Base-by-base conservation (phyloP, 768 basidiomycete genomes). In the Paxillus rubicundulus region DNA sequence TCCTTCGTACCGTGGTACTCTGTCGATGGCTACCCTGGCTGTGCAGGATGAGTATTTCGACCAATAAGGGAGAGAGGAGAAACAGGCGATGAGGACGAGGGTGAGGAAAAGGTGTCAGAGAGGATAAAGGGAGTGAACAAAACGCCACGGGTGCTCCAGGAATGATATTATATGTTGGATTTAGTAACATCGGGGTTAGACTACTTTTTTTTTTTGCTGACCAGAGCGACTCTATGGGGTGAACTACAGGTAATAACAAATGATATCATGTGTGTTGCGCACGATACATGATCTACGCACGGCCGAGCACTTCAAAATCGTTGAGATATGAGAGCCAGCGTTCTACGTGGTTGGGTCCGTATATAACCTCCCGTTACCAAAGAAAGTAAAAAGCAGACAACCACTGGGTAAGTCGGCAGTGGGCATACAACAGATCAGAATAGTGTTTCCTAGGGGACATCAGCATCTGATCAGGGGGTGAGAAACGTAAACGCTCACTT, bases 381-480 rank as follows among this genome's bases (percentile, higher is more conserved):
- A 67, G 36, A 40, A 39, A 64, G 32, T 44, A 52, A 61, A 17
- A 44, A 49, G 42, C 47, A 16, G 38, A 48, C 38, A 45, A 40
- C 54, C 24, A 24, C 24, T 24, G 45, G 38, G 2, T n/a, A n/a
- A n/a, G n/a, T 14, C 21, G 39, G 13, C 3, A 30, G 55, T 34
- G 47, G 20, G n/a, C n/a, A 13, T 37, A 43, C n/a, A 6, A 16
- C 10, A 33, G 5, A 42, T 76, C 66, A 92, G 70, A 92, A 91
- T 39, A 92, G 75, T 12, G 89, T 91, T 62, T 92, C 90, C 90
- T 89, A 53, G 37, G 32, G 0, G 13, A 41, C 14, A 36, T 67
- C 37, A 69, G 58, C 28, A 44, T 39, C 46, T 50, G 40, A 57
- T 47, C 21, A 21, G 18, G 16, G 9, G 28, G 43, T 43, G 43